Conservation (phyloP, 768 basidiomycete genomes). For the Coprinellus micaceus region DNA sequence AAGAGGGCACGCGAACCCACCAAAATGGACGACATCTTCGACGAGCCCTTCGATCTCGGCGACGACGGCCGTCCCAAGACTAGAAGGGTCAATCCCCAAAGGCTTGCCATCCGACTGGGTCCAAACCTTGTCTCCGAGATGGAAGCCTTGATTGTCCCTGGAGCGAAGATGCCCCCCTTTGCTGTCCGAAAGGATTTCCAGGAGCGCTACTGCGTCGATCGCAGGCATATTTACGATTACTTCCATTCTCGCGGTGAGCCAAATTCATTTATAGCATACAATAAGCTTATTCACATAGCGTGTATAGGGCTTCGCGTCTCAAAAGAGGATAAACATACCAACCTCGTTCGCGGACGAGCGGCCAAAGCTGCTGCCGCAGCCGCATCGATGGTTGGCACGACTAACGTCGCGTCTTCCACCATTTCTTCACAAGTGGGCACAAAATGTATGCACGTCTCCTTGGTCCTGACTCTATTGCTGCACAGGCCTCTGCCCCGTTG, state of each 20-base stretch:
- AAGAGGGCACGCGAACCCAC: slow-evolving; percentile 51
- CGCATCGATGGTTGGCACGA: neutral
- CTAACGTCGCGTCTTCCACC: too few relatives aligned
- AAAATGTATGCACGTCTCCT: too few relatives aligned
- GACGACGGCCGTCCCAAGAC: slow-evolving; percentile 43
- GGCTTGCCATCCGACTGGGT: slow-evolving; percentile 61
- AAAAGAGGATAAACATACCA: slow-evolving; percentile 60
- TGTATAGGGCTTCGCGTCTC: slow-evolving; percentile 52
- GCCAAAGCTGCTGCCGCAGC: slow-evolving; percentile 26
- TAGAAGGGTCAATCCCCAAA: slow-evolving; percentile 63
- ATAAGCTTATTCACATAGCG: neutral
- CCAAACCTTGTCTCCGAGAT: slow-evolving; percentile 67
- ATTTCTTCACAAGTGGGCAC: too few relatives aligned
- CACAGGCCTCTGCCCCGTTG: too few relatives aligned
- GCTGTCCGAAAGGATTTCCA: slow-evolving; percentile 67
- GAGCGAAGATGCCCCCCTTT: slow-evolving; percentile 77
- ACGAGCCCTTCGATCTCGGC: slow-evolving; percentile 7
- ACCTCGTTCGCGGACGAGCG: slow-evolving; percentile 43
- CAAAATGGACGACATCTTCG: neutral
- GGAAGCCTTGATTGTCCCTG: slow-evolving; percentile 66
- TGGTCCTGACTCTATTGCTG: too few relatives aligned
- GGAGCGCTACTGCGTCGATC: slow-evolving; percentile 64
- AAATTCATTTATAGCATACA: neutral
- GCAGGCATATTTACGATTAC: slow-evolving; percentile 76
- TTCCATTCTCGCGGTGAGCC: slow-evolving; percentile 56